Evolutionary conservation across 192 early-diverging fungal species (phyloP).

Genomic region (Rhizoclosmatium globosum): DNA sequence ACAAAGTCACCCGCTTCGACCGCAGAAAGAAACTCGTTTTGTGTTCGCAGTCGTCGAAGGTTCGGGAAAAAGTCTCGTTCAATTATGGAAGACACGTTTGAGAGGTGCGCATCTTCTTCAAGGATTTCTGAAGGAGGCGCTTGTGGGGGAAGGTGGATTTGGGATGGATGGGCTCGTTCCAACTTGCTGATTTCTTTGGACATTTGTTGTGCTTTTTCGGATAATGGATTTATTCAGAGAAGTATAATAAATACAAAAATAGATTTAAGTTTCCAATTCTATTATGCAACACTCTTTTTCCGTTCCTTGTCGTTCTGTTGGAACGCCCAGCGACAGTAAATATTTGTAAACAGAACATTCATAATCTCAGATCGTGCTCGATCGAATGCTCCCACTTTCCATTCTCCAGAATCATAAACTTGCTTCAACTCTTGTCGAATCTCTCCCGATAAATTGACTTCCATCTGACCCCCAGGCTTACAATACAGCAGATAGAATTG

Average conservation of each 20-base stretch:
- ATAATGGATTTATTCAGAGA: too few species aligned
- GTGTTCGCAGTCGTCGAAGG: slow-evolving; percentile 64
- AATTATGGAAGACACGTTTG: slow-evolving; percentile 78
- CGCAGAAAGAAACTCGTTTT: slow-evolving; percentile 66
- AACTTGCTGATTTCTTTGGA: too few species aligned
- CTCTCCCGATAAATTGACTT: slow-evolving; percentile 9
- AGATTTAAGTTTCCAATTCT: too few species aligned
- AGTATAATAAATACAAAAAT: too few species aligned
- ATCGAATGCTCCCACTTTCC: not conserved
- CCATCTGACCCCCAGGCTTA: not conserved
- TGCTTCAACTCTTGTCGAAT: not conserved
- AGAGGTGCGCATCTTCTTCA: slow-evolving; percentile 83
- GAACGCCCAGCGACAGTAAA: slow-evolving; percentile 18
- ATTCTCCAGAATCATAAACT: not conserved
- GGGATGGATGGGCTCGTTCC: too few species aligned
- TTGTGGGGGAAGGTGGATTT: too few species aligned
- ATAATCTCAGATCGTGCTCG: not conserved
- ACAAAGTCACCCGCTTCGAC: slow-evolving; percentile 50
- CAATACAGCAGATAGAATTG: slow-evolving; percentile 3
- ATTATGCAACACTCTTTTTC: too few species aligned
- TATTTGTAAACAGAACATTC: slow-evolving; percentile 19
- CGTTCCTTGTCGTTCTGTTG: not conserved
- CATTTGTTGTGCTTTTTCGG: too few species aligned
- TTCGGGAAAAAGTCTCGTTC: slow-evolving; percentile 86
- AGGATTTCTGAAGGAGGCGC: slow-evolving; percentile 59